phyloP scores from a whole-genome alignment of 2,329 filamentous ascomycete species.

The Graphiopsis chlorocephala region DNA sequence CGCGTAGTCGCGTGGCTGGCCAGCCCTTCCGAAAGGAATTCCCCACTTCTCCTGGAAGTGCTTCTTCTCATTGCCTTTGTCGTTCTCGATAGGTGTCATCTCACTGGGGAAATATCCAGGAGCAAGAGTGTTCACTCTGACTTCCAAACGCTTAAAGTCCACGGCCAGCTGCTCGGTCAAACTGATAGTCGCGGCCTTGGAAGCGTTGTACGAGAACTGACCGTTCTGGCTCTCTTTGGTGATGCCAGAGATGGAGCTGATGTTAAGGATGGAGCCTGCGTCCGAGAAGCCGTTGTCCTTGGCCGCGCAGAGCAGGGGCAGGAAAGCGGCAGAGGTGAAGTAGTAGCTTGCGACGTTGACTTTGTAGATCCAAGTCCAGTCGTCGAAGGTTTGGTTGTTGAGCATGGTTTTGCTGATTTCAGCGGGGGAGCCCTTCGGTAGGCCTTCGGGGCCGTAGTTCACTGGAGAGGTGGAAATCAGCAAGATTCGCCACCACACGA shows the following conservation, averaged over 20 bases:
- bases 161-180: conserved; percentile 55
- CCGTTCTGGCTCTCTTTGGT: conserved; percentile 45
- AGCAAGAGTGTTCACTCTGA: conserved; percentile 57
- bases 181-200: conserved; percentile 52
- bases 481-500: background rate
- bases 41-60: conserved; percentile 34
- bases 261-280: conserved; percentile 46
- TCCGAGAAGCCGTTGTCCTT: conserved; percentile 41
- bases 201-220: conserved; percentile 49
- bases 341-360: conserved; percentile 47
- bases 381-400: conserved; percentile 38
- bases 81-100: conserved; percentile 53
- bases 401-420: conserved; percentile 59
- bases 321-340: conserved; percentile 45
- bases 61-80: conserved; percentile 53
- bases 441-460: conserved; percentile 27
- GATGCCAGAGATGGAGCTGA: conserved; percentile 44
- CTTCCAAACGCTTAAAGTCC: conserved; percentile 52
- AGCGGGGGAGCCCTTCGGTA: conserved; percentile 35
- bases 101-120: conserved; percentile 57
- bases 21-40: conserved; percentile 41
- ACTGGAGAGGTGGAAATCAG: background rate
- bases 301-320: conserved; percentile 43
- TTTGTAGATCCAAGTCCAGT: conserved; percentile 44
- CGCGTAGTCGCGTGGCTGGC: conserved; percentile 45